Evolutionary conservation across 768 basidiomycete genomes (phyloP), one percentile per base, ranked within the genome.

Genomic region (Basidioascus undulatus): DNA sequence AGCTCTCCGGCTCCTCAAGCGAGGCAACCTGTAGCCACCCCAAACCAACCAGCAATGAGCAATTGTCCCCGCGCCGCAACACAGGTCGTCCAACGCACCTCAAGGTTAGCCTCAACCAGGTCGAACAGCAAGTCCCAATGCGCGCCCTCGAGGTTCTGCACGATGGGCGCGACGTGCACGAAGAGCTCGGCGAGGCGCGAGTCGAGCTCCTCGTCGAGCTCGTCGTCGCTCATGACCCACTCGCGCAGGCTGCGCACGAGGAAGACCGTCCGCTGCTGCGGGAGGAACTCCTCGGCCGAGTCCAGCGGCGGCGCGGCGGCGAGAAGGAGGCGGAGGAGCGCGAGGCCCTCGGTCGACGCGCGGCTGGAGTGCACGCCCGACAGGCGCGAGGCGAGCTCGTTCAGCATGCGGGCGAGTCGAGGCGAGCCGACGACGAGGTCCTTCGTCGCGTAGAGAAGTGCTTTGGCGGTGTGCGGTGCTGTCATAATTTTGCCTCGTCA

Each of bases 71-170:
- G n/a, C n/a, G n/a, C n/a, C n/a, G 16, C 24, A 1, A 34, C 15
- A 3, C 20, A 3, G n/a, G n/a, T n/a, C n/a, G n/a, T n/a, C n/a
- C n/a, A 13, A 51, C 66, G 33, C 42, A 83, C 83, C 68, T 94
- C 87, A 3, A 96, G 62, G 50, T 79, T 81, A 44, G 65, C 77
- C 56, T 89, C 86, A 11, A 89, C 53, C 13, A 94, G 57, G 53
- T 94, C 86, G 55, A 81, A 87, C 5, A 86, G 71, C 26, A 86
- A 68, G 37, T 82, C 78, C 92, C 92, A 98, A 57, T 96, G 92
- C 1, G 67, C 62, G 0, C 89, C 92, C 12, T 71, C 63, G 2
- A 89, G 65, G 52, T 72, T 78, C 57, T 94, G 84, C 44, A 96
- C 58, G 40, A 94, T 76, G 3, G 87, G 86, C 2, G 73, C 80